These are phyloP conservation scores for Phalaenopsis hybrid DNA, from an alignment of 116 monocot genomes.

Conservation along the genomic window DNA sequence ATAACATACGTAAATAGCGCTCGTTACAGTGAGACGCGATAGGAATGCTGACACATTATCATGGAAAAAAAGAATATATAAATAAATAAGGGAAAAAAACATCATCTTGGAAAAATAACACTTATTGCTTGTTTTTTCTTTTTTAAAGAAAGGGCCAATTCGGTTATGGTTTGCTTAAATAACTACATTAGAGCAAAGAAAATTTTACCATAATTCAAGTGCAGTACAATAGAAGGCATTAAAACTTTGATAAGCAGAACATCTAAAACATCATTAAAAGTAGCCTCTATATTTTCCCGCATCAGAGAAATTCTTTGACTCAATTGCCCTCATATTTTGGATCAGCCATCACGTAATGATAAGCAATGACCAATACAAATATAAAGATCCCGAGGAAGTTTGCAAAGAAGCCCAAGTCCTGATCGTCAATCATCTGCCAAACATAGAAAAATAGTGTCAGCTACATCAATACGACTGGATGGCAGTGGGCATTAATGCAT, in stretches of 20 bases:
- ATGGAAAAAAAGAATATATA: background rate
- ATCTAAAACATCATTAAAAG: background rate
- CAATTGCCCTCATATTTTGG: slow-evolving; percentile 55
- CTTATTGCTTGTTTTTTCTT: background rate
- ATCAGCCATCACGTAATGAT: slow-evolving; percentile 65
- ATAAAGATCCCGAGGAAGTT: slow-evolving; percentile 88
- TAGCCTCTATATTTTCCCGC: background rate
- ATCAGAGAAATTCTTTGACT: background rate
- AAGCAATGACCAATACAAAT: slow-evolving; percentile 70
- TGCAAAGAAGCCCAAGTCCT: slow-evolving; percentile 87
- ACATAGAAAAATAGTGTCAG: background rate
- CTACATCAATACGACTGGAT: background rate
- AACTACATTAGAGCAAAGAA: too few relatives aligned
- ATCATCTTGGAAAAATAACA: background rate
- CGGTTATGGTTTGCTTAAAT: too few relatives aligned
- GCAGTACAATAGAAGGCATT: background rate
- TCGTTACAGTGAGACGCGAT: too few relatives aligned
- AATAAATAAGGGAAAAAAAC: background rate
- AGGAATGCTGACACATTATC: too few relatives aligned
- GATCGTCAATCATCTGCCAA: slow-evolving; percentile 84
- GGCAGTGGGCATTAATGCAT: too few relatives aligned
- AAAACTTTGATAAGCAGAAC: background rate
- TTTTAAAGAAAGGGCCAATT: background rate
- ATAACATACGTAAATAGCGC: too few relatives aligned
- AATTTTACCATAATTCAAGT: too few relatives aligned